A percentile compares a stretch with the other conserved stretches of the same genome.
phyloP scores from a whole-genome alignment of 2,329 filamentous ascomycete species.

The Neopestalotiopsis sp. region DNA sequence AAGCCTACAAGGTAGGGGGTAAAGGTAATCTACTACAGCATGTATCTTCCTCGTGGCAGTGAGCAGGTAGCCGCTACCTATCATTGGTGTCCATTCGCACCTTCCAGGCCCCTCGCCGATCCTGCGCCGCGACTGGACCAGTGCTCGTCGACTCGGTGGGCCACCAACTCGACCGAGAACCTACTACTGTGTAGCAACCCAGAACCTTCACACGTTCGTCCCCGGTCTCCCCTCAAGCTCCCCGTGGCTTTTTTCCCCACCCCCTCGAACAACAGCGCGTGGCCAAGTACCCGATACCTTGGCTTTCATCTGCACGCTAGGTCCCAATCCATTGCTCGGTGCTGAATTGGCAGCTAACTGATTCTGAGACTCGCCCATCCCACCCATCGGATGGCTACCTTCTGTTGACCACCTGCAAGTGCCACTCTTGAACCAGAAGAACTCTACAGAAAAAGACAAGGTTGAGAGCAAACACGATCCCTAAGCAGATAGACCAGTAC shows the following conservation, averaged over 20 bases:
- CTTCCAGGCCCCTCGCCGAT: not conserved
- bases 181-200: constrained; percentile 23
- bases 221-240: not conserved
- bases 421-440: too few species aligned
- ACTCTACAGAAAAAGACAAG: too few species aligned
- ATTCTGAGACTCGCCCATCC: not conserved
- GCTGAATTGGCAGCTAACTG: not conserved
- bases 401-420: too few species aligned
- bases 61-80: constrained; percentile 17
- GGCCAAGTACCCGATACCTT: not conserved
- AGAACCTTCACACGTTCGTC: not conserved
- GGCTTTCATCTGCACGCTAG: not conserved
- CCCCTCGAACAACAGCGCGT: not conserved
- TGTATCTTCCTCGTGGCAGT: constrained; percentile 20
- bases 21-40: not conserved
- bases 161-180: constrained; percentile 25
- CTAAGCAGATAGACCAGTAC: not conserved
- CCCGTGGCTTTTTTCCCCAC: not conserved
- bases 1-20: not conserved
- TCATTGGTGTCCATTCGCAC: not conserved
- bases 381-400: not conserved
- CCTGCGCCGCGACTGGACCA: too few species aligned
- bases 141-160: constrained; percentile 27
- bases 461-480: too few species aligned
- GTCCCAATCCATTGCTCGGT: not conserved